Percentiles rank a stretch among this genome's conserved stretches.
Conservation (phyloP, 352 stramenopile genomes). For the Pythium phragmiticola region DNA sequence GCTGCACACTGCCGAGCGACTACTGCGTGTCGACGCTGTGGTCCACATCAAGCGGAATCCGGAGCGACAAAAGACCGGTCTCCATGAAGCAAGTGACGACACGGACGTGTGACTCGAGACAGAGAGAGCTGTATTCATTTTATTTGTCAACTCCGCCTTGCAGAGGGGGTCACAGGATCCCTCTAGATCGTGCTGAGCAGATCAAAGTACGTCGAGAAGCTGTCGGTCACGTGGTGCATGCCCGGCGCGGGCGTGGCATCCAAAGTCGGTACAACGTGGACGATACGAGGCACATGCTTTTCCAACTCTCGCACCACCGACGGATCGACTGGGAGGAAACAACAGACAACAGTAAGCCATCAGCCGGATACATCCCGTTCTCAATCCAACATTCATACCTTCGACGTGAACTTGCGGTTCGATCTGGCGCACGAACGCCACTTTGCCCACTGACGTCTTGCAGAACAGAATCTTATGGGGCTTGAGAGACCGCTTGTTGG, state of each 20-base stretch:
- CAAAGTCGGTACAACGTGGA: constrained; percentile 46
- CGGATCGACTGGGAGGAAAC: constrained; percentile 41
- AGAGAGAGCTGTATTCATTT: no score
- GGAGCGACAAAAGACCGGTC: neutral
- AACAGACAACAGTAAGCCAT: neutral
- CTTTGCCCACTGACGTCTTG: constrained; percentile 70
- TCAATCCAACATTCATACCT: constrained; percentile 35
- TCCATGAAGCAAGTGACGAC: constrained; percentile 3
- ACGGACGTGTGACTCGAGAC: no score
- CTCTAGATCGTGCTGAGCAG: constrained; percentile 38
- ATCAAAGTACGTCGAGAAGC: constrained; percentile 68
- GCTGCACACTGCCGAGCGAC: constrained; percentile 54
- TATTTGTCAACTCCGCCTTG: no score
- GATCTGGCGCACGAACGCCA: constrained; percentile 86
- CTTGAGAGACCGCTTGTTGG: constrained; percentile 36
- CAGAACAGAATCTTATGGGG: constrained; percentile 82
- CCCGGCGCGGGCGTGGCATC: constrained; percentile 25
- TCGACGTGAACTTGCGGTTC: constrained; percentile 82
- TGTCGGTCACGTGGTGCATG: constrained; percentile 64
- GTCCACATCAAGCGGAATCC: constrained; percentile 24
- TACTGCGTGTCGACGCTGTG: constrained; percentile 54
- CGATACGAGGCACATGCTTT: constrained; percentile 73
- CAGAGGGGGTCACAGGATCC: no score
- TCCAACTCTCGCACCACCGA: constrained; percentile 60
- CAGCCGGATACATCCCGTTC: neutral